phyloP scores from a whole-genome alignment of 345 rosid genomes.

The Euphorbia pulcherrima region DNA sequence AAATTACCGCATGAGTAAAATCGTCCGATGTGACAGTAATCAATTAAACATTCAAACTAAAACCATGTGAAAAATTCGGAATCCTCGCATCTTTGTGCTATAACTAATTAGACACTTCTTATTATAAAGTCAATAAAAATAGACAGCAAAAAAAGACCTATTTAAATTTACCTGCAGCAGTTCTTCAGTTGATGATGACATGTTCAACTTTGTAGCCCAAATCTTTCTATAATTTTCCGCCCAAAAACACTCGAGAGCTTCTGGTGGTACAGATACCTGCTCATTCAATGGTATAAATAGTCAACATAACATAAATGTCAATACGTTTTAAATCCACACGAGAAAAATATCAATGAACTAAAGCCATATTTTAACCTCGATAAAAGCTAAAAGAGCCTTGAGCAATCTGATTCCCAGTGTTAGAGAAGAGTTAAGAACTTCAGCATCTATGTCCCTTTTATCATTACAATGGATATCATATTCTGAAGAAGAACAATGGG shows the following conservation, averaged over 20 bases:
- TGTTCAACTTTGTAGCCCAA: conserved; percentile 59
- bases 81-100: neutral
- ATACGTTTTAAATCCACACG: neutral
- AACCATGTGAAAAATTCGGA: neutral
- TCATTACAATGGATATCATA: conserved; percentile 47
- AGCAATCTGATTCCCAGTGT: conserved; percentile 75
- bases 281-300: conserved; percentile 10
- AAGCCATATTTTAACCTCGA: conserved; percentile 54
- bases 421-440: conserved; percentile 41
- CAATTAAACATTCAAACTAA: neutral
- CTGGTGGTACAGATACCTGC: conserved; percentile 71
- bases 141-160: neutral
- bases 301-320: neutral
- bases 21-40: neutral
- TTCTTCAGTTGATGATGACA: conserved; percentile 58
- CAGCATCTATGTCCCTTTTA: conserved; percentile 31
- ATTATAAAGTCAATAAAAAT: neutral
- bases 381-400: conserved; percentile 52
- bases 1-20: conserved; percentile 12
- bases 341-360: neutral
- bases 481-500: conserved; percentile 49
- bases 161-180: conserved; percentile 67
- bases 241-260: conserved; percentile 80
- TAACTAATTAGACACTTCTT: neutral
- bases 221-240: conserved; percentile 45